Evolutionary conservation across 768 basidiomycete genomes (phyloP).

Genomic region (Exidia glandulosa): DNA sequence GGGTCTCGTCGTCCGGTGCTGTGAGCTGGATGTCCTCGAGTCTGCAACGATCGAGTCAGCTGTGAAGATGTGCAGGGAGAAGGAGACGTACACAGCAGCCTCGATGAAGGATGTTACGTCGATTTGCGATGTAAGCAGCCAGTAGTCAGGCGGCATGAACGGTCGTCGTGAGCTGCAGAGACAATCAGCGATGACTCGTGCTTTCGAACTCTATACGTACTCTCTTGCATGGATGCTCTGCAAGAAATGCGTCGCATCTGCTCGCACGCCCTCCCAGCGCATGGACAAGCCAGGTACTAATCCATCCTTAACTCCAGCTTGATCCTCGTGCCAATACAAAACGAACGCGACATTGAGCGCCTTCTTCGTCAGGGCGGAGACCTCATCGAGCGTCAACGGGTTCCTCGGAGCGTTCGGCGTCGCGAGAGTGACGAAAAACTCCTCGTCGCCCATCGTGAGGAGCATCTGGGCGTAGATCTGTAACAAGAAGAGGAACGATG

Average conservation of each 20-base stretch:
- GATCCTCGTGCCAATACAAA: constrained; percentile 56
- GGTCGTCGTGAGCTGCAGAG: constrained; percentile 60
- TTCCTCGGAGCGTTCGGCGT: constrained; percentile 38
- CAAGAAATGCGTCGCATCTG: constrained; percentile 66
- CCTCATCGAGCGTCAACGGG: constrained; percentile 73
- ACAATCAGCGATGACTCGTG: neutral
- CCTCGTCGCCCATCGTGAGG: constrained; percentile 91
- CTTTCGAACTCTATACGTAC: constrained; percentile 32
- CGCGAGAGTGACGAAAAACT: constrained; percentile 91
- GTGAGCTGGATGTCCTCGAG: constrained; percentile 46
- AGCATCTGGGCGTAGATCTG: constrained; percentile 78
- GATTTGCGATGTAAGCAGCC: constrained; percentile 56
- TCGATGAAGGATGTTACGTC: constrained; percentile 69
- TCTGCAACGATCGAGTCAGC: constrained; percentile 22
- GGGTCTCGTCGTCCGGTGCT: constrained; percentile 5
- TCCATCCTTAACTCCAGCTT: constrained; percentile 27
- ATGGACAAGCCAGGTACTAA: constrained; percentile 31
- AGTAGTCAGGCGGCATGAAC: constrained; percentile 77
- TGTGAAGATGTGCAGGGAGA: neutral
- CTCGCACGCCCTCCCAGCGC: constrained; percentile 61
- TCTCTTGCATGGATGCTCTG: constrained; percentile 80
- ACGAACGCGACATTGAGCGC: constrained; percentile 77
- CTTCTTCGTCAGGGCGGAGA: constrained; percentile 61
- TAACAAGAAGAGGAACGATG: constrained; percentile 62
- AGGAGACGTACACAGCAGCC: constrained; percentile 61